These are phyloP conservation scores for Neckera pumila DNA, from an alignment of 225 moss, liverwort and hornwort genomes.

Conservation along the genomic window DNA sequence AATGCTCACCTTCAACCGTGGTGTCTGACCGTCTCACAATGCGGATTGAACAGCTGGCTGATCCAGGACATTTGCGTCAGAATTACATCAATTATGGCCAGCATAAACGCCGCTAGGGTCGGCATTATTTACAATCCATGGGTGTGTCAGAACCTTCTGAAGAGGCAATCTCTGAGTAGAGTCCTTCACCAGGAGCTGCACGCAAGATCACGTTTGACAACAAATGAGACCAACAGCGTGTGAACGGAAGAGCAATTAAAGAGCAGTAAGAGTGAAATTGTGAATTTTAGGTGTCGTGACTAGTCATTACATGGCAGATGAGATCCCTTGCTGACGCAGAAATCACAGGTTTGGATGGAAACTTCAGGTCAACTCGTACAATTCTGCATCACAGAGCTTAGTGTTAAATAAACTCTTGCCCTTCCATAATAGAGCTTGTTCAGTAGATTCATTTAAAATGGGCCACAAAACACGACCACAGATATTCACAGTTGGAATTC, in stretches of 20 bases:
- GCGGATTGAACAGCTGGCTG: background rate
- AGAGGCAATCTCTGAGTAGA: conserved; percentile 64
- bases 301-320: conserved; percentile 55
- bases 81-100: background rate
- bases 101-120: conserved; percentile 40
- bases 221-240: background rate
- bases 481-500: too few species aligned
- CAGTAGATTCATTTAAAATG: too few species aligned
- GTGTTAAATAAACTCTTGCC: background rate
- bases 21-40: background rate
- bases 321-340: conserved; percentile 79
- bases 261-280: too few species aligned
- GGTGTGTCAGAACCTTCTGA: conserved; percentile 54
- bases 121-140: conserved; percentile 79
- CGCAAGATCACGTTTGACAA: background rate
- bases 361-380: conserved; percentile 69
- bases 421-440: too few species aligned
- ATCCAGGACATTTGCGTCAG: background rate
- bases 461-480: background rate
- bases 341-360: conserved; percentile 66
- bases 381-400: conserved; percentile 30
- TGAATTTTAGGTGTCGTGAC: background rate
- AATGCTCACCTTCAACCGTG: background rate
- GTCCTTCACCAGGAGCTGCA: conserved; percentile 76
- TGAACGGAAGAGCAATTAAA: too few species aligned